These are phyloP conservation scores for Arthroderma sp. DNA, from an alignment of 2,329 filamentous ascomycete species.

Conservation along the genomic window DNA sequence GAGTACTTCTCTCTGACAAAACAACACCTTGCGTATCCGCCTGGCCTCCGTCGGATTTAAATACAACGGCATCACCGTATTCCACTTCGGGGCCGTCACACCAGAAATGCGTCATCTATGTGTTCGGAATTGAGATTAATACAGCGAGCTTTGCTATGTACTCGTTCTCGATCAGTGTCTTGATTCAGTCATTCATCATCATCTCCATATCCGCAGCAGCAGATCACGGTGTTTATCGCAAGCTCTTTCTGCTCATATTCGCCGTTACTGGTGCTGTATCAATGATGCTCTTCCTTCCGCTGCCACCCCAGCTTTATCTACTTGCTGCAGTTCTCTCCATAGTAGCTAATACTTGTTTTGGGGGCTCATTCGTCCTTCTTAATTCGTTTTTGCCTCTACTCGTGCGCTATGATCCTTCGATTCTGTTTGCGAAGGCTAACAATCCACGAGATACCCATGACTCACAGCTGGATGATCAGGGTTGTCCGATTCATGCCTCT, in stretches of 20 bases:
- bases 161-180: conserved; percentile 84
- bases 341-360: conserved; percentile 84
- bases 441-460: conserved; percentile 16
- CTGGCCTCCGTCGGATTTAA: conserved; percentile 34
- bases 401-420: conserved; percentile 65
- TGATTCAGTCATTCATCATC: conserved; percentile 78
- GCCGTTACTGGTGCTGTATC: conserved; percentile 66
- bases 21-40: conserved; percentile 59
- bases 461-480: conserved; percentile 1
- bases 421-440: conserved; percentile 12
- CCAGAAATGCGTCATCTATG: conserved; percentile 66
- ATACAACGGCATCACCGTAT: conserved; percentile 8
- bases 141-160: conserved; percentile 41
- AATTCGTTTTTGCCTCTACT: conserved; percentile 91
- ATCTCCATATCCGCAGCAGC: conserved; percentile 94
- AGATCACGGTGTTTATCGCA: conserved; percentile 85
- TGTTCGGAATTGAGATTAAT: conserved; percentile 78
- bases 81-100: conserved; percentile 19
- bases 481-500: too few species aligned
- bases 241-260: conserved; percentile 74
- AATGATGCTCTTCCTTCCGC: conserved; percentile 78
- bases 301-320: conserved; percentile 62
- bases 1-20: conserved; percentile 68
- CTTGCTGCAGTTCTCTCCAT: conserved; percentile 75
- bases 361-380: conserved; percentile 84